phyloP scores from a whole-genome alignment of 495 filamentous ascomycete genomes.

The Hyaloscypha variabilis region DNA sequence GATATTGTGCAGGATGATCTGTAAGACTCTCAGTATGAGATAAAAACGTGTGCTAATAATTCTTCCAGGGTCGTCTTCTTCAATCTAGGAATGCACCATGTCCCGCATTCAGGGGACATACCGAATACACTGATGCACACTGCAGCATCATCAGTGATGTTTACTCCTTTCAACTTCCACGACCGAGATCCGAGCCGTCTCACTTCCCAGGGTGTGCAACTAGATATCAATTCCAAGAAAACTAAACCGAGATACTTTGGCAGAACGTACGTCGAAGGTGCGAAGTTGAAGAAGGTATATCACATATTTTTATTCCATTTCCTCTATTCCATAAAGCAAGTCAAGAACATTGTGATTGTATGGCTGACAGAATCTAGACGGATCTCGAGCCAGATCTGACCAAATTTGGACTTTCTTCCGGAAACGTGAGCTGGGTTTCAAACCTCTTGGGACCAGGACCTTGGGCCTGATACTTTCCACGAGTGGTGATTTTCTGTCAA shows the following conservation, averaged over 20 bases:
- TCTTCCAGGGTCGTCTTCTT: slow-evolving; percentile 45
- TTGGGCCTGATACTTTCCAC: neutral
- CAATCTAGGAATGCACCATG: slow-evolving; percentile 61
- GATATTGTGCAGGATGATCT: slow-evolving; percentile 55
- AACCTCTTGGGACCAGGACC: neutral
- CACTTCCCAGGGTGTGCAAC: slow-evolving; percentile 7
- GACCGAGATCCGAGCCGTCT: slow-evolving; percentile 11
- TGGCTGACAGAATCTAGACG: neutral
- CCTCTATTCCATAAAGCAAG: neutral
- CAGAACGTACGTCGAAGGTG: neutral
- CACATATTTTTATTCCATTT: neutral
- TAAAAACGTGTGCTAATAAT: neutral
- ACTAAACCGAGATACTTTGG: slow-evolving; percentile 13
- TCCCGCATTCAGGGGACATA: slow-evolving; percentile 50
- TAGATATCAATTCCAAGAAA: neutral
- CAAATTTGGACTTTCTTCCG: neutral
- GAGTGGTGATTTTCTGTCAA: neutral
- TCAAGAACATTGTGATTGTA: neutral
- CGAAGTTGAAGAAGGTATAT: slow-evolving; percentile 5
- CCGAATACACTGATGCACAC: slow-evolving; percentile 19
- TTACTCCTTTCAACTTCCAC: slow-evolving; percentile 20
- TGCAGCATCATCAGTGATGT: slow-evolving; percentile 16
- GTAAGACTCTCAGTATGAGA: slow-evolving; percentile 16
- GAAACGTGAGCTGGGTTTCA: neutral
- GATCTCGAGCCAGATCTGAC: slow-evolving; percentile 16